Percentiles rank a stretch among this genome's conserved stretches.
Conservation (phyloP, 2,329 filamentous ascomycete genomes). For the Rhinocladiella mackenziei region DNA sequence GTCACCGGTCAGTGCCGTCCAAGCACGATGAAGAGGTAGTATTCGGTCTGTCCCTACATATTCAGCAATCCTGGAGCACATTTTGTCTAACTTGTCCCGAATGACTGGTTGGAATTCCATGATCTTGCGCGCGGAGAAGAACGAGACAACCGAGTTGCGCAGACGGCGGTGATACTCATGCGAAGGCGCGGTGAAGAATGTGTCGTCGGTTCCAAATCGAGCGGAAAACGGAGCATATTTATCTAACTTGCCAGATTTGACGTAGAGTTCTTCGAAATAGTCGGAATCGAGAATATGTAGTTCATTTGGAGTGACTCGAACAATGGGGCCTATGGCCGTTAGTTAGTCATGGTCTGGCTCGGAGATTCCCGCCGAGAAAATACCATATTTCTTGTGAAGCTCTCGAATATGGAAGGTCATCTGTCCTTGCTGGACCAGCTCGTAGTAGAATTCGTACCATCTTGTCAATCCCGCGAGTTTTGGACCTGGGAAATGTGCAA, state of each 20-base stretch:
- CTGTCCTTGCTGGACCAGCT: conserved; percentile 26
- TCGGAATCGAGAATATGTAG: conserved; percentile 18
- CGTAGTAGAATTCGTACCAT: conserved; percentile 33
- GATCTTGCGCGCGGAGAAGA: conserved; percentile 8
- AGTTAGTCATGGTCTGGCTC: not conserved
- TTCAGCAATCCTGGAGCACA: conserved; percentile 24
- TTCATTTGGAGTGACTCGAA: conserved; percentile 19
- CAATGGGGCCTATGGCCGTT: conserved; percentile 16
- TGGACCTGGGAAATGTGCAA: conserved; percentile 34
- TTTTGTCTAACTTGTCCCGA: conserved; percentile 24
- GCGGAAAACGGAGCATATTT: conserved; percentile 9
- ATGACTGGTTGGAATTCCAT: conserved; percentile 26
- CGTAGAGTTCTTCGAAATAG: conserved; percentile 21
- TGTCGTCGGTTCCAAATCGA: conserved; percentile 1
- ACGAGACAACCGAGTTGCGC: conserved; percentile 5
- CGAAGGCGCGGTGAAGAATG: conserved; percentile 4
- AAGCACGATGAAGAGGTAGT: conserved; percentile 30
- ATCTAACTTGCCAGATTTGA: conserved; percentile 11
- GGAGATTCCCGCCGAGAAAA: conserved; percentile 7
- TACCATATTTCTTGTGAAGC: conserved; percentile 32
- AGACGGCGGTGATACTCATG: conserved; percentile 4
- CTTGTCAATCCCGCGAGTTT: conserved; percentile 32
- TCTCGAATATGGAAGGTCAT: conserved; percentile 29
- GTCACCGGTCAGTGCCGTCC: conserved; percentile 42
- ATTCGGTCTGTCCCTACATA: conserved; percentile 28